Base-by-base conservation (phyloP, 176 grass and related monocot species). In the Zoysia pacifica region DNA sequence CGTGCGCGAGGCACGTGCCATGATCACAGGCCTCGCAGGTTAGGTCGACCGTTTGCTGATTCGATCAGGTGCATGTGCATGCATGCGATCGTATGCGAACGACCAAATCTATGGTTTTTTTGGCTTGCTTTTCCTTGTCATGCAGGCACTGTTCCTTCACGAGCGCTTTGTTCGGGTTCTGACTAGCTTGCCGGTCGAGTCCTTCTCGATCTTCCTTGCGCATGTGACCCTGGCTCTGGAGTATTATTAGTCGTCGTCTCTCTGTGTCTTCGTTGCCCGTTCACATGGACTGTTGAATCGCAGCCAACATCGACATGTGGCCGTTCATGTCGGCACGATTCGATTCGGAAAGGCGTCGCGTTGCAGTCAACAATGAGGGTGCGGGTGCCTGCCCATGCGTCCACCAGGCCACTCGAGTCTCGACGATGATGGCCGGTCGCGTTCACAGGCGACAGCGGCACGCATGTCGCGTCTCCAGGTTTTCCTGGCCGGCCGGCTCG, bases 51-150 rank as follows among this genome's bases (percentile, higher is more conserved):
- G 49, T 72, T 72, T 40, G 7, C 4, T 72, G 37, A 6, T 19
- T 9, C 4, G 37, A 10, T 40, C 13, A 5, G 1, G 50, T 41
- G 50, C 16, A 35, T 2, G 9, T 9, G 47, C 73, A 76, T 62
- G 73, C 55, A 45, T 60, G 38, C 51, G 56, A 54, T 15, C 1
- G 15, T 14, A 12, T 60, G 37, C 40, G 35, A n/a, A 53, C n/a
- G 58, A 55, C 12, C 75, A 58, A 79, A 85, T 85, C 83, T 72
- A 64, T 14, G 36, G 40, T 10, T 43, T 42, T 45, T 65, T 70
- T 71, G 38, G 7, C 45, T 75, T 83, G 28, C 28, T 51, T 15
- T 16, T 4, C 7, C 36, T 14, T 4, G 9, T 28, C 51, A 55
- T 18, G 1, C 2, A 15, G 6, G 7, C 38, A 18, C 75, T 78